Conservation (phyloP, 169 alveolate genomes). For the Fabrea salina region DNA sequence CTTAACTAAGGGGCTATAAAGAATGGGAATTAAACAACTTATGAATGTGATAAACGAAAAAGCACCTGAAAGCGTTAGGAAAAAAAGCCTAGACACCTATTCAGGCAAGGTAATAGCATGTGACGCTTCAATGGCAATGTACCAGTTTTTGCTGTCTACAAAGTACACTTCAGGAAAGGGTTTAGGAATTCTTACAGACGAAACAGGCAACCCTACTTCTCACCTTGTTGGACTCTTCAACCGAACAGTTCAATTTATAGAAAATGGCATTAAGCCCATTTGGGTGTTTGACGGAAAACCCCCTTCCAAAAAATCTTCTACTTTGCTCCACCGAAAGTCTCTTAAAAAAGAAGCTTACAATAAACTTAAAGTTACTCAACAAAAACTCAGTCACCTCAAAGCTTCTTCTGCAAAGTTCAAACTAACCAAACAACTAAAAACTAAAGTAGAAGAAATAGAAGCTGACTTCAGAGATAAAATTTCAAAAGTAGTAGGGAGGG, state of each 20-base stretch:
- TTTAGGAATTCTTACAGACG: conserved; percentile 85
- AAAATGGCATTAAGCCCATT: conserved; percentile 90
- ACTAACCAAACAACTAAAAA: not conserved
- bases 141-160: conserved; percentile 92
- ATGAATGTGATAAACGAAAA: conserved; percentile 87
- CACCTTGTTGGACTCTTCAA: conserved; percentile 85
- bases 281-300: conserved; percentile 99
- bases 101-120: conserved; percentile 91
- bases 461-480: not conserved
- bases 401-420: not conserved
- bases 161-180: conserved; percentile 74
- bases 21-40: conserved; percentile 92
- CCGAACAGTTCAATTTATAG: conserved; percentile 63
- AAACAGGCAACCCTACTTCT: conserved; percentile 90
- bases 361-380: conserved; percentile 29
- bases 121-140: conserved; percentile 95
- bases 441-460: conserved; percentile 9
- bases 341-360: conserved; percentile 66
- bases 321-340: conserved; percentile 50
- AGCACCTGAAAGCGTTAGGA: conserved; percentile 83
- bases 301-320: conserved; percentile 85
- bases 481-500: not conserved
- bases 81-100: conserved; percentile 64
- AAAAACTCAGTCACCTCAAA: not conserved
- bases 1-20: too few species aligned